Evolutionary conservation across 2,329 filamentous ascomycete genomes (phyloP).

Genomic region (Cercospora zeina): DNA sequence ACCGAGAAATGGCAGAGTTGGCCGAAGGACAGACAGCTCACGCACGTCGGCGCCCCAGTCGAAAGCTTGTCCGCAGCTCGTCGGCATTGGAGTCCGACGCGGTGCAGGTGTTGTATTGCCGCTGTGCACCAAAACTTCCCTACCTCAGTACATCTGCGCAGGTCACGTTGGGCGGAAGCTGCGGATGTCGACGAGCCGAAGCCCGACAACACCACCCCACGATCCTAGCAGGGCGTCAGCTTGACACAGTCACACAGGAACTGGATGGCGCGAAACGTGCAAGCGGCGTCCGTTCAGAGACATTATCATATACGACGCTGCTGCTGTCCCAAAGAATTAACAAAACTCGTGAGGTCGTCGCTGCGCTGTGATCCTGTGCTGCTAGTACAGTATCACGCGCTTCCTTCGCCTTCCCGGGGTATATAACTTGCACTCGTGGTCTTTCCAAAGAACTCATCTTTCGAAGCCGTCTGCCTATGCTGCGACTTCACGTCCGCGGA

Average conservation of each 20-base stretch:
- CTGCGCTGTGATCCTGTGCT: constrained; percentile 27
- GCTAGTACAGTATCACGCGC: constrained; percentile 31
- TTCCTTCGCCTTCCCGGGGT: constrained; percentile 30
- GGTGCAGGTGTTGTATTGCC: too few relatives aligned
- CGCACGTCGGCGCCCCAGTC: not conserved
- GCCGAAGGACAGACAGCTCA: constrained; percentile 2
- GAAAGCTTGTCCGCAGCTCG: constrained; percentile 7
- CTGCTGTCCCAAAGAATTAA: constrained; percentile 21
- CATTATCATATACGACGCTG: constrained; percentile 26
- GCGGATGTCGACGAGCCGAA: constrained; percentile 2
- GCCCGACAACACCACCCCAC: not conserved
- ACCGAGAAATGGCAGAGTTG: constrained; percentile 2
- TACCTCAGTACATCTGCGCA: not conserved
- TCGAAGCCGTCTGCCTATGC: constrained; percentile 18
- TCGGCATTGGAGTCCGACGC: constrained; percentile 10
- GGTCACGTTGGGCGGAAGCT: not conserved
- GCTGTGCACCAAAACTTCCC: not conserved
- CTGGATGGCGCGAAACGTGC: not conserved
- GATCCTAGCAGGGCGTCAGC: not conserved
- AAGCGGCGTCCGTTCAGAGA: constrained; percentile 18
- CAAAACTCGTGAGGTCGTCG: constrained; percentile 28
- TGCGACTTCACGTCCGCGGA: constrained; percentile 48
- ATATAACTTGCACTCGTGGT: constrained; percentile 26
- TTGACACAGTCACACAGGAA: not conserved
- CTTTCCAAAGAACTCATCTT: constrained; percentile 17